Conservation (phyloP, 2,329 filamentous ascomycete genomes). For the Rugonectria rugulosa region DNA sequence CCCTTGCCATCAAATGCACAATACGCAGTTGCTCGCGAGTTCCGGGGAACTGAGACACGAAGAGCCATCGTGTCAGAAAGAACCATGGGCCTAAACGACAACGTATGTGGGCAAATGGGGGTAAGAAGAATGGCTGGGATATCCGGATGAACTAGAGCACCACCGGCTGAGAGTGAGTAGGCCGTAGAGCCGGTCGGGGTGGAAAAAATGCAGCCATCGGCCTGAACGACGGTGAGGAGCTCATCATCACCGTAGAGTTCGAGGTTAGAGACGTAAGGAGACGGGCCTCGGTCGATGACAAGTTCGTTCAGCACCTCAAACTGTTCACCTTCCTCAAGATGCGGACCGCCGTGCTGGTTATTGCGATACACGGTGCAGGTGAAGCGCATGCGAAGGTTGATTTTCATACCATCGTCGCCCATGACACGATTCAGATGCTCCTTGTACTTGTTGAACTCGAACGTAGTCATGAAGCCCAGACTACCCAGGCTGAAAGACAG, state of each 20-base stretch:
- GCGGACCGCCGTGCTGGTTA: conserved; percentile 61
- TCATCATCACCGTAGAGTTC: conserved; percentile 96
- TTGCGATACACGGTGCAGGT: conserved; percentile 95
- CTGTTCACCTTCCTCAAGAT: conserved; percentile 87
- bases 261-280: conserved; percentile 94
- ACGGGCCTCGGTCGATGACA: conserved; percentile 96
- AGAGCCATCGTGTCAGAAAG: conserved; percentile 93
- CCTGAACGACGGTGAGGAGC: conserved; percentile 92
- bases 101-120: conserved; percentile 95
- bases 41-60: conserved; percentile 83
- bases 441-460: conserved; percentile 88
- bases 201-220: conserved; percentile 96
- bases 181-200: conserved; percentile 95
- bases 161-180: conserved; percentile 94
- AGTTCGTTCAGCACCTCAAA: conserved; percentile 99
- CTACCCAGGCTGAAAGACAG: conserved; percentile 85
- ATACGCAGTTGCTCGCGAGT: conserved; percentile 91
- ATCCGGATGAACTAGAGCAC: conserved; percentile 93
- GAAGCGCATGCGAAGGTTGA: conserved; percentile 98
- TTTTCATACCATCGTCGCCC: conserved; percentile 94
- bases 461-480: conserved; percentile 87
- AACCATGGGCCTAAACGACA: conserved; percentile 98
- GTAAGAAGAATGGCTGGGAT: conserved; percentile 97
- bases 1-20: conserved; percentile 98
- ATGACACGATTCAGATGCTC: conserved; percentile 87